These are phyloP conservation scores for Emergomyces pasteurianus DNA, from an alignment of 2,329 filamentous ascomycete species.

Conservation along the genomic window DNA sequence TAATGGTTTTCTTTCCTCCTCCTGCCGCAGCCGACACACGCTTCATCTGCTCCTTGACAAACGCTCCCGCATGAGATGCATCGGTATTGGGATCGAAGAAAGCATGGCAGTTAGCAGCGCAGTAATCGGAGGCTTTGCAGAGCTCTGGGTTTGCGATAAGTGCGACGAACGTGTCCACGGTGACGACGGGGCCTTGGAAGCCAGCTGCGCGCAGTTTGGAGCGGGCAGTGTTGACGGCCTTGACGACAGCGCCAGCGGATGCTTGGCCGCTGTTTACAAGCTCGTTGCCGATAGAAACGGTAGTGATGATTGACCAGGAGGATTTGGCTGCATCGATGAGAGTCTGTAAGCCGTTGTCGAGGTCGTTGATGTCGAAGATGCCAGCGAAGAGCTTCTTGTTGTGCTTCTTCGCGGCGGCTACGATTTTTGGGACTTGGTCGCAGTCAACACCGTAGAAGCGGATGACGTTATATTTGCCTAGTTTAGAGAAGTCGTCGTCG, in stretches of 20 bases:
- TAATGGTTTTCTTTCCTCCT: constrained; percentile 50
- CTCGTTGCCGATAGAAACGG: constrained; percentile 71
- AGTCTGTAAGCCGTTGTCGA: constrained; percentile 45
- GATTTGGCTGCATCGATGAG: constrained; percentile 49
- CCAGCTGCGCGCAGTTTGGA: constrained; percentile 47
- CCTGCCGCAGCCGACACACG: constrained; percentile 36
- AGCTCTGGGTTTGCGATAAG: constrained; percentile 55
- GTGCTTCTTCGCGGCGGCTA: constrained; percentile 51
- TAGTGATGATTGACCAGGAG: constrained; percentile 58
- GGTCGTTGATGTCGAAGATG: constrained; percentile 51
- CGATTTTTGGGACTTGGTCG: constrained; percentile 53
- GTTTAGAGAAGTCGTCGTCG: constrained; percentile 48
- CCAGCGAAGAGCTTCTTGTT: constrained; percentile 63
- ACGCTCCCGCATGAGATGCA: constrained; percentile 48
- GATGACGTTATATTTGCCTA: constrained; percentile 50
- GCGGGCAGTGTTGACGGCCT: constrained; percentile 48
- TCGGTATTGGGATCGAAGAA: constrained; percentile 65
- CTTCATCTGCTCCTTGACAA: constrained; percentile 47
- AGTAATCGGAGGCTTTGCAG: constrained; percentile 64
- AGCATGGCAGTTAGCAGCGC: constrained; percentile 69
- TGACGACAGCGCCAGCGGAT: constrained; percentile 43
- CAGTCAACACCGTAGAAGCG: constrained; percentile 76
- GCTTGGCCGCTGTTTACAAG: constrained; percentile 54
- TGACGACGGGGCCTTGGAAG: constrained; percentile 62
- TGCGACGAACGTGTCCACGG: constrained; percentile 66